Evolutionary conservation across 2,329 filamentous ascomycete species (phyloP).

Genomic region (Phialophora verrucosa): DNA sequence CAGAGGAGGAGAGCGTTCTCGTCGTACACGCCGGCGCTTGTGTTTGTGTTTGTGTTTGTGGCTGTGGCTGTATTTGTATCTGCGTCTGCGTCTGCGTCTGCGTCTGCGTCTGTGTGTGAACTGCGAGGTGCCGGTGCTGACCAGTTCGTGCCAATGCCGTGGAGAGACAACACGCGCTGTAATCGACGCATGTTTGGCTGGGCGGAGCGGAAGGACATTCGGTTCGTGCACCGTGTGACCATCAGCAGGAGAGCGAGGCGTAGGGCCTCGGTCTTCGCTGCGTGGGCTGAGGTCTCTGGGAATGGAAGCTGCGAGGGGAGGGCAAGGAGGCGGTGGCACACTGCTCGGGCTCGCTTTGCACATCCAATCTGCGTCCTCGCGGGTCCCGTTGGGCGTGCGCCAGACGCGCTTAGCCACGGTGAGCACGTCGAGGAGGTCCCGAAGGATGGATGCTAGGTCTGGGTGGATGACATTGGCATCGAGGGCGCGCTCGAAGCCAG

Average conservation of each 20-base stretch:
- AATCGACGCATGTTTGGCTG: constrained; percentile 27
- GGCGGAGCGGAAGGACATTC: constrained; percentile 23
- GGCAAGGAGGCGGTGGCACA: constrained; percentile 21
- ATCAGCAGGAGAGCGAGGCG: constrained; percentile 20
- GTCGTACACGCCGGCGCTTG: constrained; percentile 1
- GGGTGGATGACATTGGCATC: constrained; percentile 11
- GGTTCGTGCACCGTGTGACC: constrained; percentile 20
- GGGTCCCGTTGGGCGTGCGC: constrained; percentile 23
- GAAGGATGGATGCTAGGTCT: constrained; percentile 12
- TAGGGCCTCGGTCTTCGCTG: constrained; percentile 17
- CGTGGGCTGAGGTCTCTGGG: not conserved
- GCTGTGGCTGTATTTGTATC: not conserved
- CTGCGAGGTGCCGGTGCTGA: constrained; percentile 1
- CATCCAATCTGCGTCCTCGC: constrained; percentile 28
- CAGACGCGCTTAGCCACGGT: constrained; percentile 28
- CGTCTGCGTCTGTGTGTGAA: not conserved
- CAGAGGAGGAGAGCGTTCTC: constrained; percentile 25
- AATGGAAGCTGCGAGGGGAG: constrained; percentile 10
- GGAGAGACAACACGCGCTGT: constrained; percentile 34
- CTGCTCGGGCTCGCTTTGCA: constrained; percentile 25
- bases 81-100: too few relatives aligned
- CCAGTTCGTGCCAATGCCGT: constrained; percentile 42
- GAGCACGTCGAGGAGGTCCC: constrained; percentile 28
- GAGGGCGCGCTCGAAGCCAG: constrained; percentile 20
- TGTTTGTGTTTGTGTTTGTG: not conserved